phyloP scores from a whole-genome alignment of 192 early-diverging fungal genomes.

The Phlyctochytrium arcticum region DNA sequence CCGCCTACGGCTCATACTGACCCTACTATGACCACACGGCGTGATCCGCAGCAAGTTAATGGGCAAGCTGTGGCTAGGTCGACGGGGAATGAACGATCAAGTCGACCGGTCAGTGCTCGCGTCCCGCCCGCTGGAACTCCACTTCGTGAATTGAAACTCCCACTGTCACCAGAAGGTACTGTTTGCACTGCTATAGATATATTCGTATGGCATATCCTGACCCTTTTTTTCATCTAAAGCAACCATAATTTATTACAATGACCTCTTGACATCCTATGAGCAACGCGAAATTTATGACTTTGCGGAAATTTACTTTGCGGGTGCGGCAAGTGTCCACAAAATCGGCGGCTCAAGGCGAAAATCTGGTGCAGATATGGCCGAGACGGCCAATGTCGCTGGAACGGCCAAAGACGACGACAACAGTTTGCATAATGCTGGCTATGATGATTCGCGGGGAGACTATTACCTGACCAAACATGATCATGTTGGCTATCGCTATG shows the following conservation, averaged over 20 bases:
- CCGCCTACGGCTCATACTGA: not conserved
- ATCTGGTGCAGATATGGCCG: constrained; percentile 54
- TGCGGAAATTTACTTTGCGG: constrained; percentile 85
- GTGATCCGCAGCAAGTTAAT: not conserved
- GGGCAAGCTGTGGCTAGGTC: too few relatives aligned
- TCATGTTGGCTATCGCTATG: constrained; percentile 92
- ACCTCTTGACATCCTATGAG: constrained; percentile 75
- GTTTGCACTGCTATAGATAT: not conserved
- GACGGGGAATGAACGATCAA: too few relatives aligned
- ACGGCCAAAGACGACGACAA: constrained; percentile 36
- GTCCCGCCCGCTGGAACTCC: constrained; percentile 6
- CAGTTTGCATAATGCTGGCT: constrained; percentile 45
- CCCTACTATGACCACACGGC: not conserved
- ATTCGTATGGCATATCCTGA: not conserved
- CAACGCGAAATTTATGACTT: constrained; percentile 80
- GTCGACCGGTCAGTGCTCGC: not conserved
- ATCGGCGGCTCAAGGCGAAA: constrained; percentile 59
- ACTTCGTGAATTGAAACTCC: constrained; percentile 31
- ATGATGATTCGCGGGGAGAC: constrained; percentile 94
- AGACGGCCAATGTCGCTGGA: constrained; percentile 52
- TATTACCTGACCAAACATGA: constrained; percentile 83
- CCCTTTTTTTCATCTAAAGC: constrained; percentile 13
- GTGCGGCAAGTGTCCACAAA: constrained; percentile 55
- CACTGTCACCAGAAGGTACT: constrained; percentile 38
- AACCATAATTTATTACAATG: constrained; percentile 39